Base-by-base conservation (phyloP, 2,329 filamentous ascomycete species). In the Colletotrichum orbiculare region DNA sequence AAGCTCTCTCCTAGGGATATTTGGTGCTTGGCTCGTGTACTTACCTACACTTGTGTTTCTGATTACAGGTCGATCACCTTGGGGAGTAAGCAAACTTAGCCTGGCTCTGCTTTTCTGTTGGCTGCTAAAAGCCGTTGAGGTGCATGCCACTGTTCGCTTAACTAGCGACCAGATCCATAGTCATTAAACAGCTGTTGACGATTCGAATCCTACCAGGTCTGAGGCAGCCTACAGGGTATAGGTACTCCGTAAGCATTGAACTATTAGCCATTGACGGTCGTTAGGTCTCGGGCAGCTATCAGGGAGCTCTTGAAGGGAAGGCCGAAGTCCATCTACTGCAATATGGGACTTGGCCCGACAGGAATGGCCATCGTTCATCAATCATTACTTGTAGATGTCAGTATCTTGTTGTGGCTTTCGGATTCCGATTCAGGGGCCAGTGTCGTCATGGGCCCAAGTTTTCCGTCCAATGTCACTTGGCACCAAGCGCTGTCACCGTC, bases 51-150 rank as follows among this genome's bases (percentile, higher is more conserved):
- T 46, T 46, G 15, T 46, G 8, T 25, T 33, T 46, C 8, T 48
- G 45, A 57, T 57, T 48, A 57, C 38, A 57, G 54, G 54, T 35
- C n/a, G 34, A 39, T 47, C 54, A 56, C 35, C 34, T 42, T 43
- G 17, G 33, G 39, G 47, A 47, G 17, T 15, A 46, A 46, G 53
- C 34, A 55, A 39, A 17, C 43, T 15, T 11, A n/a, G 13, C 43
- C 15, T 46, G 10, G 13, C n/a, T 17, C 15, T 17, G 42, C 15
- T n/a, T 5, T 25, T n/a, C 8, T n/a, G n/a, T 46, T 46, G 43
- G 43, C 43, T 46, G 43, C 25, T 25, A 25, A 17, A 15, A 17
- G 43, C 43, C 43, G 43, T 46, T 46, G 43, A n/a, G 43, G 42
- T 43, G 42, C 42, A n/a, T 12, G 25, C 25, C 25, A 25, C 25